These are phyloP conservation scores for Entrophospora sp. DNA, from an alignment of 192 early-diverging fungal species.

Conservation along the genomic window DNA sequence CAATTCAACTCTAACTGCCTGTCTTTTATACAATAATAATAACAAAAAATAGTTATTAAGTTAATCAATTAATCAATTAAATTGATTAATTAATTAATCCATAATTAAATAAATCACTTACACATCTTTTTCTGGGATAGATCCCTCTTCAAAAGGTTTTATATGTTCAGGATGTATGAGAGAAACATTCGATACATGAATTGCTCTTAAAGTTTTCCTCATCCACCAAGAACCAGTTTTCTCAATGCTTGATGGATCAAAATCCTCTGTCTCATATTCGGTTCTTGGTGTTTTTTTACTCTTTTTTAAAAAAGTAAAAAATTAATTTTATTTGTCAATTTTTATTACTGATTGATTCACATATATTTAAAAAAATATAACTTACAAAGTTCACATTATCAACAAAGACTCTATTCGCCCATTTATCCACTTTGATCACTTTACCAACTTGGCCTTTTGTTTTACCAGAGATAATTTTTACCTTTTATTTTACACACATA, in stretches of 20 bases:
- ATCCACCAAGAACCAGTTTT: constrained; percentile 18
- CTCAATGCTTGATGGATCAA: neutral
- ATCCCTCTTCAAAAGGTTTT: constrained; percentile 1
- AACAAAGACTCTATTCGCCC: neutral
- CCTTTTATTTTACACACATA: neutral
- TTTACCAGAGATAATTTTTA: constrained; percentile 15
- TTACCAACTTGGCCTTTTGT: constrained; percentile 14
- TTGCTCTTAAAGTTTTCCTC: constrained; percentile 21
- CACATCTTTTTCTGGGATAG: neutral
- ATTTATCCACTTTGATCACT: constrained; percentile 4
- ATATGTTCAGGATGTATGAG: constrained; percentile 30
- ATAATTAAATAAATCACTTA: neutral
- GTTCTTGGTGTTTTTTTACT: neutral
- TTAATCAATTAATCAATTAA: neutral
- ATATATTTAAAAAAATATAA: neutral
- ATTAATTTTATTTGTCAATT: neutral
- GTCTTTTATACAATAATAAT: neutral
- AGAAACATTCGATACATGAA: constrained; percentile 41
- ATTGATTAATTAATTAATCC: neutral
- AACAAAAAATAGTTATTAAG: neutral
- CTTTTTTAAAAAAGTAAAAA: too few species aligned
- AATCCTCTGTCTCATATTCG: neutral
- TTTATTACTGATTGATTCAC: neutral
- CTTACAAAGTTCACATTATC: constrained; percentile 11
- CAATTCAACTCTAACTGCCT: neutral